phyloP scores from a whole-genome alignment of 2,329 filamentous ascomycete species.

The Aspergillus terreus region DNA sequence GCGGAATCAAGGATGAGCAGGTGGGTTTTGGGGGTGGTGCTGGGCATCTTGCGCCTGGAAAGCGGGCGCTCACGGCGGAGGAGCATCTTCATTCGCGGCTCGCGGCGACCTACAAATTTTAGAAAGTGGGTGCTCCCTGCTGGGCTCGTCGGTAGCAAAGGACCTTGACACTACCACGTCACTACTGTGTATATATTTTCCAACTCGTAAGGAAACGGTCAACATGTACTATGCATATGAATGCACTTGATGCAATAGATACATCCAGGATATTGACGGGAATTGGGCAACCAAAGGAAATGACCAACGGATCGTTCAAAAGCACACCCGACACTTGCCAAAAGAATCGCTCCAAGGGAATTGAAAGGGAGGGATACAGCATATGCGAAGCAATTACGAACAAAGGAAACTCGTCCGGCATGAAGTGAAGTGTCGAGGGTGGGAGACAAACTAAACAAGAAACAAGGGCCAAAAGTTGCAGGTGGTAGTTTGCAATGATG shows the following conservation, averaged over 20 bases:
- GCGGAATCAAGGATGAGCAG: conserved; percentile 28
- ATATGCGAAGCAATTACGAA: conserved; percentile 25
- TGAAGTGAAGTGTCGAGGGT: conserved; percentile 7
- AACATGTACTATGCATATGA: conserved; percentile 12
- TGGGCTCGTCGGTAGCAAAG: too few species aligned
- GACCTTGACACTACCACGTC: too few species aligned
- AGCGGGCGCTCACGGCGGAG: conserved; percentile 51
- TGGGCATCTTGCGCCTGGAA: conserved; percentile 27
- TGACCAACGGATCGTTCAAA: conserved; percentile 8
- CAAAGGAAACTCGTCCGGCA: conserved; percentile 33
- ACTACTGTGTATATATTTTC: not conserved
- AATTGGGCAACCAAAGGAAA: conserved; percentile 6
- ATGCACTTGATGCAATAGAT: conserved; percentile 13
- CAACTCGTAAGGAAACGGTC: conserved; percentile 7
- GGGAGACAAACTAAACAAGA: conserved; percentile 1
- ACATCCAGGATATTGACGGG: conserved; percentile 7
- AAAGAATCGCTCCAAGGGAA: conserved; percentile 20
- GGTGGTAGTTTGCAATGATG: conserved; percentile 1
- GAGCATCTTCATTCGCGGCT: conserved; percentile 57
- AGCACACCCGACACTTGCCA: conserved; percentile 9
- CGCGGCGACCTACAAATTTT: conserved; percentile 55
- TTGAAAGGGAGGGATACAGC: conserved; percentile 8
- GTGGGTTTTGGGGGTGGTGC: conserved; percentile 42
- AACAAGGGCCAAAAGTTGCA: not conserved
- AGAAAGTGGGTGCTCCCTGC: conserved; percentile 10